phyloP scores from a whole-genome alignment of 768 basidiomycete species.

The Hypsizygus marmoreus region DNA sequence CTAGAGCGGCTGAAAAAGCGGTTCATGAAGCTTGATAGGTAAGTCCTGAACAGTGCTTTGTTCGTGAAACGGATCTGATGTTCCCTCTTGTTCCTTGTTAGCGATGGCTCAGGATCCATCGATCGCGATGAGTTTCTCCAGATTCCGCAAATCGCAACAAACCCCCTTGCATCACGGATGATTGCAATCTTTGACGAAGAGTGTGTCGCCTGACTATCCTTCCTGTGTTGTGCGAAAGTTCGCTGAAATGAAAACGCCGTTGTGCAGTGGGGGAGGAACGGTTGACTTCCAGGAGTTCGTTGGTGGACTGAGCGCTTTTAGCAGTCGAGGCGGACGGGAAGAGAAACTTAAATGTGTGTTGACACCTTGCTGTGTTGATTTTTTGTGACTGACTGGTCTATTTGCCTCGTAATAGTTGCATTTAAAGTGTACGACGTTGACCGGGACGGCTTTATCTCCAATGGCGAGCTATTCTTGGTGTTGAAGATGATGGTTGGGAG shows the following conservation, averaged over 20 bases:
- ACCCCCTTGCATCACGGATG: slow-evolving; percentile 95
- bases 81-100: slow-evolving; percentile 27
- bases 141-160: slow-evolving; percentile 98
- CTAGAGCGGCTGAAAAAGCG: slow-evolving; percentile 96
- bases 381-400: not conserved
- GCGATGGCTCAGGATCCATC: slow-evolving; percentile 96
- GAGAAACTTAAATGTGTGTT: slow-evolving; percentile 92
- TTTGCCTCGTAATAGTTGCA: slow-evolving; percentile 63
- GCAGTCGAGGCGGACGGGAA: slow-evolving; percentile 93
- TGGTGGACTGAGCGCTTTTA: slow-evolving; percentile 96
- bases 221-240: slow-evolving; percentile 2
- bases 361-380: not conserved
- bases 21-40: slow-evolving; percentile 99
- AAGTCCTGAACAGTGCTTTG: slow-evolving; percentile 18
- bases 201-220: slow-evolving; percentile 60
- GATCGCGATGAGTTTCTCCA: slow-evolving; percentile 98
- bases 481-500: slow-evolving; percentile 99
- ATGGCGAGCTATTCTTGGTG: slow-evolving; percentile 97
- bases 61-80: not conserved
- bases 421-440: slow-evolving; percentile 99
- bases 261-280: slow-evolving; percentile 87
- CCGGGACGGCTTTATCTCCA: slow-evolving; percentile 95
- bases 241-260: slow-evolving; percentile 5
- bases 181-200: slow-evolving; percentile 99
- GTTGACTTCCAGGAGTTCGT: slow-evolving; percentile 99